Base-by-base conservation (phyloP, 1,139 yeast species). In the Debaryomycetaceae sp. region DNA sequence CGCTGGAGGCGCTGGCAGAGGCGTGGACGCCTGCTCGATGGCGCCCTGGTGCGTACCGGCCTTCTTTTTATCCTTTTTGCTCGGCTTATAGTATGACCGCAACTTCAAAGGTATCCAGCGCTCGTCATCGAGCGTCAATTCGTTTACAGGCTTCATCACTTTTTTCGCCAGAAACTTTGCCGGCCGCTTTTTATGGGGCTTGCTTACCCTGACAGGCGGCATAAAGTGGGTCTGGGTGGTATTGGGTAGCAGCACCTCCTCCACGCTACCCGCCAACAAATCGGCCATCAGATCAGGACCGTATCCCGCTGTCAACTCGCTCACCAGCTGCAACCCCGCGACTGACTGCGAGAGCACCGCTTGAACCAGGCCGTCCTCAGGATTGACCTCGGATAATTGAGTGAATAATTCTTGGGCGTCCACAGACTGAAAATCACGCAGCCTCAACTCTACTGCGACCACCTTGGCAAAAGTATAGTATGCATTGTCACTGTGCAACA, bases 21-120 rank as follows among this genome's bases (percentile, higher is more conserved):
- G 36, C 4, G 50, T 41, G 13, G 56, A 55, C 32, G 66, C 66
- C 42, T 68, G 58, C 41, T 74, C 87, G 33, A 73, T 63, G 1
- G 68, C 65, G 29, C 92, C 92, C 45, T 62, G 69, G 33, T 57
- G 66, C 35, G 93, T 92, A 45, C 80, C 70, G 24, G 56, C 60
- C 42, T 62, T 69, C 39, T 60, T 65, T 53, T 69, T 76, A 34
- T 64, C 68, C 36, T 72, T 69, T 49, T 73, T 77, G 44, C 80
- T 77, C 13, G 93, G 85, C 51, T 74, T 82, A 58, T 81, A 86
- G 41, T 77, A 75, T 5, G 86, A 72, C 52, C 97, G 72, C 49
- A 86, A 90, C 45, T 76, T 78, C 67, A 81, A 47, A 19, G 96
- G 94, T 31, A 86, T 56, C 97, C 97, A 87, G 57, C 96, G 75